These are phyloP conservation scores for Arxiozyma bovina DNA, from an alignment of 1,139 yeast genomes.

Conservation along the genomic window DNA sequence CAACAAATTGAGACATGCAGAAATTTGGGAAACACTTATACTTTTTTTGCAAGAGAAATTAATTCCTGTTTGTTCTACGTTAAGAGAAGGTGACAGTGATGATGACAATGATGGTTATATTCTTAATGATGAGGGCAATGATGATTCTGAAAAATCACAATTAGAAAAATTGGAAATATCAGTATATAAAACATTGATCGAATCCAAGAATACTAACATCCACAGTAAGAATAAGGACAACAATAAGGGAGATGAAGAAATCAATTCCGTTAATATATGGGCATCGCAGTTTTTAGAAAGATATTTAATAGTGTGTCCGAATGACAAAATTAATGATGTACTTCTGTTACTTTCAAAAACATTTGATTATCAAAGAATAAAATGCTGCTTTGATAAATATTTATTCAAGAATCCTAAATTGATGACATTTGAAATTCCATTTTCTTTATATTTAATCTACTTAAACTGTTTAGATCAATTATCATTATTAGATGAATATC, in stretches of 20 bases:
- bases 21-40: constrained; percentile 49
- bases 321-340: constrained; percentile 10
- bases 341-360: constrained; percentile 29
- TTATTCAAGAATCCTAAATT: constrained; percentile 29
- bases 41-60: constrained; percentile 39
- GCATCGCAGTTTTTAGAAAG: constrained; percentile 27
- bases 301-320: constrained; percentile 17
- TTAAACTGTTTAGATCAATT: constrained; percentile 37
- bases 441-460: constrained; percentile 39
- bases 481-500: constrained; percentile 25
- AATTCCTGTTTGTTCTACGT: constrained; percentile 32
- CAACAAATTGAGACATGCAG: constrained; percentile 43
- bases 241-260: not conserved
- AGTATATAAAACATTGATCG: constrained; percentile 13
- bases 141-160: constrained; percentile 6
- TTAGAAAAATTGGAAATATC: constrained; percentile 14
- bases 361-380: constrained; percentile 18
- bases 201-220: not conserved
- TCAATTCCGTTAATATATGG: constrained; percentile 17
- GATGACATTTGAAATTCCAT: constrained; percentile 32
- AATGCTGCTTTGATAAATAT: constrained; percentile 21
- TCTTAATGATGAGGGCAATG: not conserved
- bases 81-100: constrained; percentile 29
- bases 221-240: not conserved
- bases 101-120: not conserved